Percentiles rank a stretch among this genome's conserved stretches.
These are phyloP conservation scores for Chrysoporthe puriensis DNA, from an alignment of 2,329 filamentous ascomycete genomes.

Conservation along the genomic window DNA sequence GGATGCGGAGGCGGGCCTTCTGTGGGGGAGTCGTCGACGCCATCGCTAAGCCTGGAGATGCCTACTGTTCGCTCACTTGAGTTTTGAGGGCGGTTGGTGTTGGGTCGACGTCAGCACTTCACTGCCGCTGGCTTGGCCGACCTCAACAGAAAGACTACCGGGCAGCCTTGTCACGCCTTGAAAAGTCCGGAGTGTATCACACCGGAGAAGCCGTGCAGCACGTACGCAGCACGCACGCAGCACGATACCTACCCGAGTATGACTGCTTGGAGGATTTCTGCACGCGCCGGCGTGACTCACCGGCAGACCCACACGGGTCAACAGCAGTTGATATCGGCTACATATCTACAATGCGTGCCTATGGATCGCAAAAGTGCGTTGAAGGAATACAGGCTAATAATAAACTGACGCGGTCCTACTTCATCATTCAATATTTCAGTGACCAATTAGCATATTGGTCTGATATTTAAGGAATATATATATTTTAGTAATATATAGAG, in stretches of 20 bases:
- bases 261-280: not conserved
- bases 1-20: conserved; percentile 12
- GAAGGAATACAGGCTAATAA: too few relatives aligned
- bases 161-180: not conserved
- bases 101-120: not conserved
- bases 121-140: too few relatives aligned
- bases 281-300: not conserved
- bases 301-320: not conserved
- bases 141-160: too few relatives aligned
- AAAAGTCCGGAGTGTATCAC: not conserved
- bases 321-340: not conserved
- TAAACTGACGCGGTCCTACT: too few relatives aligned
- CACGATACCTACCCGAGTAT: not conserved
- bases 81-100: not conserved
- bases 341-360: too few relatives aligned
- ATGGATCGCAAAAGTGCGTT: too few relatives aligned
- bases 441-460: too few relatives aligned
- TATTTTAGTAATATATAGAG: too few relatives aligned
- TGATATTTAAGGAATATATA: too few relatives aligned
- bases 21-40: not conserved
- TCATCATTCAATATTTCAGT: too few relatives aligned
- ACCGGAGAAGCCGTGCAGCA: not conserved
- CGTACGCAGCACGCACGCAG: too few relatives aligned
- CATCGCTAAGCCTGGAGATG: conserved; percentile 3
- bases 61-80: too few relatives aligned